Conservation (phyloP, 169 alveolate genomes). For the Babesia bigemina region DNA sequence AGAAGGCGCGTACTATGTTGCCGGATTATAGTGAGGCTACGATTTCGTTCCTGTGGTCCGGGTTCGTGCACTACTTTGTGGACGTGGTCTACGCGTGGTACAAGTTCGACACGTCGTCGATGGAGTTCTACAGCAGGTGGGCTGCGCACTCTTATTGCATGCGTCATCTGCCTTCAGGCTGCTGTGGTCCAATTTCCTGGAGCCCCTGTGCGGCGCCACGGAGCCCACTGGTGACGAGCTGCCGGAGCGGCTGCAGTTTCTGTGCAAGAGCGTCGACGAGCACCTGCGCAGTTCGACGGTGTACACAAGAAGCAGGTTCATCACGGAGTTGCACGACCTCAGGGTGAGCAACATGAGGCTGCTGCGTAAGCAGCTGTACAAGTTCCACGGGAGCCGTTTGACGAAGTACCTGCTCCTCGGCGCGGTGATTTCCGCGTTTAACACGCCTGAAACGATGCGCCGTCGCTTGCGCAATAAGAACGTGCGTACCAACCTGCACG, state of each 20-base stretch:
- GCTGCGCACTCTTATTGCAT: neutral
- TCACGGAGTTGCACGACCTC: slow-evolving; percentile 22
- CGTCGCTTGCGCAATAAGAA: neutral
- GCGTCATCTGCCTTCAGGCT: neutral
- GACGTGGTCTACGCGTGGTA: slow-evolving; percentile 49
- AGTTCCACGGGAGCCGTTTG: slow-evolving; percentile 60
- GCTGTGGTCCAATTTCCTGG: slow-evolving; percentile 30
- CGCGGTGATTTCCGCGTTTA: slow-evolving; percentile 37
- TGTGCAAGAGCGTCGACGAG: slow-evolving; percentile 38
- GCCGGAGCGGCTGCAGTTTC: slow-evolving; percentile 15
- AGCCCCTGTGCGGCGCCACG: neutral
- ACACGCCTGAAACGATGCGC: slow-evolving; percentile 4
- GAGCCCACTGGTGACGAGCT: neutral
- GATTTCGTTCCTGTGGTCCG: slow-evolving; percentile 15
- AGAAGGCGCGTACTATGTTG: neutral
- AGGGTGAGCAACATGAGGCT: neutral
- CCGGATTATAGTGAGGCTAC: neutral
- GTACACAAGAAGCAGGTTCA: slow-evolving; percentile 31
- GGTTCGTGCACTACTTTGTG: slow-evolving; percentile 29
- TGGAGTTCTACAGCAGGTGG: slow-evolving; percentile 43
- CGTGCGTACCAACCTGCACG: neutral
- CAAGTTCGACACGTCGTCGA: slow-evolving; percentile 17
- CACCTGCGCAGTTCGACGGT: slow-evolving; percentile 6
- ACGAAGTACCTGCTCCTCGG: slow-evolving; percentile 45
- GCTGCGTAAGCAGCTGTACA: slow-evolving; percentile 24